These are phyloP conservation scores for Diaporthe nobilis DNA, from an alignment of 2,329 filamentous ascomycete species.

Conservation along the genomic window DNA sequence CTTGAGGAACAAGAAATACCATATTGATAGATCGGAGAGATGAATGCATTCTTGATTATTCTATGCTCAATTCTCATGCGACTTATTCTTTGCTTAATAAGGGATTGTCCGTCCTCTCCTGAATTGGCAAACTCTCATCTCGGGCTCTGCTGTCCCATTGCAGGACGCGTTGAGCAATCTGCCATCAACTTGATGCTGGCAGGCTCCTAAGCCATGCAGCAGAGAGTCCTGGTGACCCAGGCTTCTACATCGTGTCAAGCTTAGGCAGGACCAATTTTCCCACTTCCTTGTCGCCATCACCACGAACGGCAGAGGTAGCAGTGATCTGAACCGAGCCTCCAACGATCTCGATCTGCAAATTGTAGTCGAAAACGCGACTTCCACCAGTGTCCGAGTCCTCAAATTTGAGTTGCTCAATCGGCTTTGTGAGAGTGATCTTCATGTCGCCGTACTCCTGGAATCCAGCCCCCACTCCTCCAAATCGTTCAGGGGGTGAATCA, in stretches of 20 bases:
- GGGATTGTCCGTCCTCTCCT: not conserved
- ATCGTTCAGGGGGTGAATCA: not conserved
- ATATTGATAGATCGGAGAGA: no score
- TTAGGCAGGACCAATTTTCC: not conserved
- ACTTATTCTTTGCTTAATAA: no score
- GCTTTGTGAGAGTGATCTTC: not conserved
- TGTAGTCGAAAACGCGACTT: not conserved
- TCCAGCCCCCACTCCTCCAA: fast-evolving
- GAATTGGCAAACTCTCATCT: no score
- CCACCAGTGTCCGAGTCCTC: fast-evolving
- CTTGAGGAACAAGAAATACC: no score
- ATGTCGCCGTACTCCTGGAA: not conserved
- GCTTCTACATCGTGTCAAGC: not conserved
- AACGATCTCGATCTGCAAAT: not conserved
- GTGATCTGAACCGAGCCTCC: not conserved
- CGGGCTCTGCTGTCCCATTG: not conserved
- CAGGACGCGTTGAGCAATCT: not conserved
- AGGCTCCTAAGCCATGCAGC: not conserved
- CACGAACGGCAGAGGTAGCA: not conserved
- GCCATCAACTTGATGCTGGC: not conserved
- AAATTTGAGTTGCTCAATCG: not conserved
- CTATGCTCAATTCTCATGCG: no score
- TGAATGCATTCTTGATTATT: no score
- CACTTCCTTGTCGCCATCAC: not conserved
- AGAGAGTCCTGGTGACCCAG: fast-evolving